These are phyloP conservation scores for Fereydounia khargensis DNA, from an alignment of 1,284 basidiomycete genomes.

Conservation along the genomic window DNA sequence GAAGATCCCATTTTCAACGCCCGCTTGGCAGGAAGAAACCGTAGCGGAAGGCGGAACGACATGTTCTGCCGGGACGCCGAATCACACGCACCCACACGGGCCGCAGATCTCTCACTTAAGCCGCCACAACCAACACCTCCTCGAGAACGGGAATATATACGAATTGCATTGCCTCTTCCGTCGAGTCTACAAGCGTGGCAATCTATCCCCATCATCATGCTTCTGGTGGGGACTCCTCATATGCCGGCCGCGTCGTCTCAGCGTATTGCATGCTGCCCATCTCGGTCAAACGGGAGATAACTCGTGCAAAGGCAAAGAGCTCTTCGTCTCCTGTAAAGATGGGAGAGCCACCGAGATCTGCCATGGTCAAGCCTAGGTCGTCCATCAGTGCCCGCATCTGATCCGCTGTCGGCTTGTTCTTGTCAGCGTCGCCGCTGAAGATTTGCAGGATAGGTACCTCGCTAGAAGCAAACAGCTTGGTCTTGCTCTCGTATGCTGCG, in stretches of 20 bases:
- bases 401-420: slow-evolving; percentile 31
- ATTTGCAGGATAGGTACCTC: slow-evolving; percentile 53
- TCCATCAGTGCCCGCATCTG: slow-evolving; percentile 55
- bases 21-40: no score
- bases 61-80: no score
- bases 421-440: slow-evolving; percentile 37
- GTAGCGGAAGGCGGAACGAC: no score
- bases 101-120: no score
- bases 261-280: slow-evolving; percentile 50
- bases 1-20: no score
- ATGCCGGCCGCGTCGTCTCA: slow-evolving; percentile 7
- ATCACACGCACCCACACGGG: no score
- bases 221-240: slow-evolving; percentile 2
- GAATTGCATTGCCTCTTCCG: no score
- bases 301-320: slow-evolving; percentile 54
- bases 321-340: slow-evolving; percentile 56
- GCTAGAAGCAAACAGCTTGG: slow-evolving; percentile 40
- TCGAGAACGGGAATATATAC: no score
- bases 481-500: slow-evolving; percentile 62
- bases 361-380: slow-evolving; percentile 50
- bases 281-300: slow-evolving; percentile 52
- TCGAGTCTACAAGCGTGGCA: no score
- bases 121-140: no score
- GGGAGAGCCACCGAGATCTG: slow-evolving; percentile 49
- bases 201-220: background rate